Base-by-base conservation (phyloP, 805 yeast genomes). In the Suhomyces sp. region DNA sequence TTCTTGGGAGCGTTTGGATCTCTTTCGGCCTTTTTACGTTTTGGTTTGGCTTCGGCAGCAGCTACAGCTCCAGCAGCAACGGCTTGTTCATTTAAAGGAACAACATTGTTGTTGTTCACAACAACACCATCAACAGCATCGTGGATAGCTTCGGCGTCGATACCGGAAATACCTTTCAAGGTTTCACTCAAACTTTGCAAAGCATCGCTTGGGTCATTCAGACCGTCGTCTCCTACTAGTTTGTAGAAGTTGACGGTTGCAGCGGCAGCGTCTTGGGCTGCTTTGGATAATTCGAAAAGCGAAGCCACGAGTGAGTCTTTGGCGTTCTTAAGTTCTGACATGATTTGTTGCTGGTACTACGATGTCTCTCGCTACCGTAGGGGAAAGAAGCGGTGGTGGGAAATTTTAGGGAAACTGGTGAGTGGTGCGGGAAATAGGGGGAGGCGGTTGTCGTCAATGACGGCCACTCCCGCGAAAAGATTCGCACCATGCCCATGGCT, bases 1-100 rank as follows among this genome's bases (percentile, higher is more conserved):
- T 91, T 91, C 78, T 89, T 90, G 53, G 99, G 99, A 44, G 97
- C 97, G 63, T 88, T 86, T 48, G 97, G 97, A 70, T 93, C 98
- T 60, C 71, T 76, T 49, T 71, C 77, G 37, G 66, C 73, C 61
- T 76, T 78, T 61, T 72, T 75, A 61, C 80, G 82, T 71, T 82
- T 85, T 52, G 68, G 69, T 58, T 74, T 76, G 67, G 76, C 77
- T 6, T 52, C 50, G 46, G 53, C 52, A 10, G 47, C 52, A 17
- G 50, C 41, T 7, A 25, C 44, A 44, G 62, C 45, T n/a, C 43
- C 49, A 22, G 50, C 50, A 41, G 43, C 44, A 21, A 43, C 45
- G 21, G 56, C 63, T 20, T 29, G 57, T 9, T 47, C 61, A 10
- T 57, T 50, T 31, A 55, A 61, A 19, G 53, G 44, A 13, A 57